Conservation (phyloP, 2,329 filamentous ascomycete genomes). For the Zymoseptoria brevis region DNA sequence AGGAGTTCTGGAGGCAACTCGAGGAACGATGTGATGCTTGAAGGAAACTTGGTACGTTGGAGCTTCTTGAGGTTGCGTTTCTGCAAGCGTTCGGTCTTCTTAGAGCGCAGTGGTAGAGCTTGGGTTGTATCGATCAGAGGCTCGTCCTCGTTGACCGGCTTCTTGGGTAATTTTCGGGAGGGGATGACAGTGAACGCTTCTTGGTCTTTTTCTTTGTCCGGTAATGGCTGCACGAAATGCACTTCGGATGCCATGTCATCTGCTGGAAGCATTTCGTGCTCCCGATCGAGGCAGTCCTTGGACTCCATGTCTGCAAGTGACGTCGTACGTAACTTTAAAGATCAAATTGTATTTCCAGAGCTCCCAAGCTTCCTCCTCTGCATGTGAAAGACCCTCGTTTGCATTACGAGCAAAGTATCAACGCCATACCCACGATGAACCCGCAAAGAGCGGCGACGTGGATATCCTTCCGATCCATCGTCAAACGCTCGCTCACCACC, state of each 20-base stretch:
- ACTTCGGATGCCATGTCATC: background rate
- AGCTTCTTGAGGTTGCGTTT: conserved; percentile 37
- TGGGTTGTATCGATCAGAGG: conserved; percentile 46
- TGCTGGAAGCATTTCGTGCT: background rate
- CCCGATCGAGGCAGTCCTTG: background rate
- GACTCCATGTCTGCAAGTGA: background rate
- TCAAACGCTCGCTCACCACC: conserved; percentile 20
- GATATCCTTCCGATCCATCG: conserved; percentile 22
- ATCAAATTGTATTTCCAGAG: background rate
- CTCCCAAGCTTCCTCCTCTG: background rate
- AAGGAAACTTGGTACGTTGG: conserved; percentile 28
- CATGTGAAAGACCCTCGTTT: background rate
- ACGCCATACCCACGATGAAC: background rate
- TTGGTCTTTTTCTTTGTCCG: background rate
- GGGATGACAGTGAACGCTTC: conserved; percentile 9
- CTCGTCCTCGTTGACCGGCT: conserved; percentile 32
- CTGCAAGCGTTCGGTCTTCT: conserved; percentile 43
- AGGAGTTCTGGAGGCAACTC: conserved; percentile 49
- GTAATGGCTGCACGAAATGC: background rate
- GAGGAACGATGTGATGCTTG: conserved; percentile 32
- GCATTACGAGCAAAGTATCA: background rate
- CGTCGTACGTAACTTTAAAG: background rate
- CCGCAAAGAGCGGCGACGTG: conserved; percentile 20
- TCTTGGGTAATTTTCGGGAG: conserved; percentile 7
- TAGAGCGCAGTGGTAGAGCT: conserved; percentile 43